phyloP scores from a whole-genome alignment of 192 early-diverging fungal species.

The Backusella psychrophila region DNA sequence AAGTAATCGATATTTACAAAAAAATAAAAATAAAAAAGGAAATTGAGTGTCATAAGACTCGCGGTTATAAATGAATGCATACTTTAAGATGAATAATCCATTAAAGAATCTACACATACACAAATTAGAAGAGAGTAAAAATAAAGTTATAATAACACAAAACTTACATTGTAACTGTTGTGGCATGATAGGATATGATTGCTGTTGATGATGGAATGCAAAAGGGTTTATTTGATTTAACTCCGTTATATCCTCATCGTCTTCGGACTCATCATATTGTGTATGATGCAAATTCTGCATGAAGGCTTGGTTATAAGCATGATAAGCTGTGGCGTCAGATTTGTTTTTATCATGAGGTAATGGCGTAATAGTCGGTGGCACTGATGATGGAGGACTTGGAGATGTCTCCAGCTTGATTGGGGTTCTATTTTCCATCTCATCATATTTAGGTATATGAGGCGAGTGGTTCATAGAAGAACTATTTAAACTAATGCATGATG shows the following conservation, averaged over 20 bases:
- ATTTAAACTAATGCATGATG: background rate
- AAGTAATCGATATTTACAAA: background rate
- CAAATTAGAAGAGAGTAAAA: background rate
- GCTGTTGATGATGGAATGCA: background rate
- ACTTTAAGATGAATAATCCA: background rate
- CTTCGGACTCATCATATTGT: background rate
- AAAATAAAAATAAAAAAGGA: background rate
- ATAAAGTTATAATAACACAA: background rate
- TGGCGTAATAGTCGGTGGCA: background rate
- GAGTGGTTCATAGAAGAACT: background rate
- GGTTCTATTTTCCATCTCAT: background rate
- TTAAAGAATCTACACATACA: background rate
- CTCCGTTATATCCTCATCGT: background rate
- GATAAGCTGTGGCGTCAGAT: background rate
- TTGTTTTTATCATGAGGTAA: background rate
- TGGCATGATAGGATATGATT: background rate
- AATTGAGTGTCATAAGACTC: background rate
- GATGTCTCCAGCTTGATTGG: background rate
- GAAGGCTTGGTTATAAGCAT: background rate
- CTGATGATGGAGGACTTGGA: background rate
- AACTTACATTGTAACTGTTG: background rate
- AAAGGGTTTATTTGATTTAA: slow-evolving; percentile 1
- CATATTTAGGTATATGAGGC: background rate
- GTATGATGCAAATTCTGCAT: slow-evolving; percentile 4
- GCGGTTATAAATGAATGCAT: background rate